Percentiles rank a stretch among this genome's conserved stretches.
Conservation (phyloP, 495 filamentous ascomycete species). For the Ascodesmis nigricans region DNA sequence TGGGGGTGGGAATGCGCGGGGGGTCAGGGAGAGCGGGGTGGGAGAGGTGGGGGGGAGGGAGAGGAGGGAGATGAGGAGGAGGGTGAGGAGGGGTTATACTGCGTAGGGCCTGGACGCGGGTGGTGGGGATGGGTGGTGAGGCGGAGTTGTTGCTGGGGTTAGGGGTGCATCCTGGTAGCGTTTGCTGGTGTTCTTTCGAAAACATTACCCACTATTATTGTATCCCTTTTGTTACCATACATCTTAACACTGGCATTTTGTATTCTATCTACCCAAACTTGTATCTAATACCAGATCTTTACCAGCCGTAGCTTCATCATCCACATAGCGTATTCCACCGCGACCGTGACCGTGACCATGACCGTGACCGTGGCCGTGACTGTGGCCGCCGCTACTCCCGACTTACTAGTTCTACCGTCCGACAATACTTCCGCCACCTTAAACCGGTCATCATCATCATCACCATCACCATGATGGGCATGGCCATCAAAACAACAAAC, state of each 20-base stretch:
- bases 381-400: too few species aligned
- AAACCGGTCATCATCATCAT: too few species aligned
- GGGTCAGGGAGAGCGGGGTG: constrained; percentile 7
- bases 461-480: too few species aligned
- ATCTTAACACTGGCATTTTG: background rate
- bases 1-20: constrained; percentile 13
- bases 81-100: background rate
- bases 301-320: too few species aligned
- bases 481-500: too few species aligned
- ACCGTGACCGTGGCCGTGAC: too few species aligned
- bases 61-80: background rate
- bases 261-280: background rate
- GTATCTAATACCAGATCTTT: too few species aligned
- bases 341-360: too few species aligned
- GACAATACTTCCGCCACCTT: too few species aligned
- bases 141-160: background rate
- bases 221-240: background rate
- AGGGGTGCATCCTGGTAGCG: background rate
- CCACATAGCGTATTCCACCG: too few species aligned
- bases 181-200: background rate
- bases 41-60: constrained; percentile 9
- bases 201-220: background rate
- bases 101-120: background rate
- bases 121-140: background rate
- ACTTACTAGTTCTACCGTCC: too few species aligned